phyloP scores from a whole-genome alignment of 139 green algal species.

The Pleodorina starrii region DNA sequence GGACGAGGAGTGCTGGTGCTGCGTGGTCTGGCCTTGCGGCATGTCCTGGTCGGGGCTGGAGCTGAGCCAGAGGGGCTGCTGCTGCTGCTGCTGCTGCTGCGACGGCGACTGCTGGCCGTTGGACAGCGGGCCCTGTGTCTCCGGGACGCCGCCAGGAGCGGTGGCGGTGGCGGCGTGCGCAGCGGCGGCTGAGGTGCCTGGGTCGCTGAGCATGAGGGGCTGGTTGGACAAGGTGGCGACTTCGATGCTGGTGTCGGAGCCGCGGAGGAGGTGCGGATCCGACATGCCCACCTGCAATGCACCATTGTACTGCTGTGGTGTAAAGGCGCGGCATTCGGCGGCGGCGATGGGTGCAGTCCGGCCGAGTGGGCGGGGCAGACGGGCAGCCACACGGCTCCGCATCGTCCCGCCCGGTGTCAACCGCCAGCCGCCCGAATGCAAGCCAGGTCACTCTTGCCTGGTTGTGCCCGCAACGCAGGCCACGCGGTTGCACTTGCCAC shows the following conservation, averaged over 20 bases:
- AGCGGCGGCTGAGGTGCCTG: neutral
- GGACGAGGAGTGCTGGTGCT: neutral
- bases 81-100: neutral
- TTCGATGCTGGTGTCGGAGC: constrained; percentile 48
- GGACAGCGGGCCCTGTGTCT: neutral
- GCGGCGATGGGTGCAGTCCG: too few species aligned
- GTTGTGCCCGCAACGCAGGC: too few species aligned
- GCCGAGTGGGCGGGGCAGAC: too few species aligned
- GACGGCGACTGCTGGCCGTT: neutral
- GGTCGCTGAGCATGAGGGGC: constrained; percentile 7
- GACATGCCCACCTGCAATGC: constrained; percentile 18
- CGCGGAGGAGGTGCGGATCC: constrained; percentile 30
- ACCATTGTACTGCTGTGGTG: too few species aligned
- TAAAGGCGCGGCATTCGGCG: too few species aligned
- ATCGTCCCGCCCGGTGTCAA: too few species aligned
- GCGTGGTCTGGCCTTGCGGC: neutral
- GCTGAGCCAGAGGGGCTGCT: neutral
- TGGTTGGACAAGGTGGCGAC: neutral
- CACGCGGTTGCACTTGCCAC: too few species aligned
- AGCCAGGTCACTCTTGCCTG: too few species aligned
- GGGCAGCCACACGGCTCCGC: too few species aligned
- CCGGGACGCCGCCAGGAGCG: too few species aligned
- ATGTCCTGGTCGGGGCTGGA: neutral
- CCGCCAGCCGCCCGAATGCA: too few species aligned
- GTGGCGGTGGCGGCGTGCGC: neutral